A percentile compares a stretch with the other conserved stretches of the same genome.
Evolutionary conservation across 371 early-diverging fungal genomes (phyloP).

Genomic region (Zychaea mexicana): DNA sequence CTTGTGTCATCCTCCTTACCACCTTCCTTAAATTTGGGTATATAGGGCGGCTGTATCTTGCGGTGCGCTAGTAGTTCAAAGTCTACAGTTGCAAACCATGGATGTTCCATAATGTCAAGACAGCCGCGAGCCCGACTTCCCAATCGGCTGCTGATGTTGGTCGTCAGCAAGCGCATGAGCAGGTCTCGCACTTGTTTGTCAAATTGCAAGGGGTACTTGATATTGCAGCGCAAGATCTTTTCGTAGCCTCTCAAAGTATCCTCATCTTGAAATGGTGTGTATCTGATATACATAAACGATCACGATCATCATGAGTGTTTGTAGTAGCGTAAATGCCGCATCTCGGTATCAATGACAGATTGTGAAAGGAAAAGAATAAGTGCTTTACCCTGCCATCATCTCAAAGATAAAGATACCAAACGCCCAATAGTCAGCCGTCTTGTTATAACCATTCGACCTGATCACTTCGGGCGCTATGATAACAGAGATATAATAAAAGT

Average conservation of each 20-base stretch:
- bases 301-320: not conserved
- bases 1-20: slow-evolving; percentile 79
- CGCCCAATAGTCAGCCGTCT: slow-evolving; percentile 97
- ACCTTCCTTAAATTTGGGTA: slow-evolving; percentile 69
- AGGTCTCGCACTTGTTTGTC: slow-evolving; percentile 86
- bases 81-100: slow-evolving; percentile 93
- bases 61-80: slow-evolving; percentile 76
- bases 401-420: slow-evolving; percentile 96
- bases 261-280: slow-evolving; percentile 92
- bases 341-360: too few relatives aligned
- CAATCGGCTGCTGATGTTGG: slow-evolving; percentile 84
- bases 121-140: slow-evolving; percentile 88
- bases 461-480: slow-evolving; percentile 98
- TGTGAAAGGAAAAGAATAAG: too few relatives aligned
- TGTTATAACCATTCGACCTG: slow-evolving; percentile 93
- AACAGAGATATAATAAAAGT: slow-evolving; percentile 65
- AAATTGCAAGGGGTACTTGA: slow-evolving; percentile 75
- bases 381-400: slow-evolving; percentile 77
- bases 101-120: slow-evolving; percentile 87
- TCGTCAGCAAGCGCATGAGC: slow-evolving; percentile 80
- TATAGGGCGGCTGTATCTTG: slow-evolving; percentile 85
- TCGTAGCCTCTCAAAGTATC: slow-evolving; percentile 90
- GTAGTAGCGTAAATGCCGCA: too few relatives aligned
- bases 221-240: slow-evolving; percentile 69
- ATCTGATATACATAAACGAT: not conserved